Base-by-base conservation (phyloP, 2,329 filamentous ascomycete genomes). In the Neoascochyta sp. region DNA sequence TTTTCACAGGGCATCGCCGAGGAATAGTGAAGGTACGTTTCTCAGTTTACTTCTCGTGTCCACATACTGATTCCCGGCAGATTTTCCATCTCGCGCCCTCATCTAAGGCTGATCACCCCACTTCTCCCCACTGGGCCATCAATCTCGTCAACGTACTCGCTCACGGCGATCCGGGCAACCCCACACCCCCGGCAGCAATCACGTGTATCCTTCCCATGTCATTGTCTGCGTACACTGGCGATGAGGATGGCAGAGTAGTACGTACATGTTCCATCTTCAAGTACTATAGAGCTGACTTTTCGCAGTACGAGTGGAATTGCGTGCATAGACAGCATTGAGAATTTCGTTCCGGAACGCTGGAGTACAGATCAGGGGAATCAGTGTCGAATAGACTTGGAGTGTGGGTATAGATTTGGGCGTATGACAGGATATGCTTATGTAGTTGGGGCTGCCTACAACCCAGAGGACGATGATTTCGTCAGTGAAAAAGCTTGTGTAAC, bases 141-240 rank as follows among this genome's bases (percentile, higher is more conserved):
- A 82, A 86, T 50, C 71, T 93, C 28, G 75, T 95, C 42, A 82
- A 90, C 41, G 75, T 83, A 33, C 73, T 98, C 32, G 86, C 94
- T 55, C 86, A 95, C 57, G 70, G 80, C 21, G 86, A 94, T 53
- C 67, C 70, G 53, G 48, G 61, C 19, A 74, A 73, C 41, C 70
- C 68, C 35, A 57, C 49, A 14, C 21, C 18, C 12, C 33, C 22
- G 22, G 81, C 83, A 2, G 81, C 82, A 0, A 89, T 96, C 39
- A 94, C 85, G 20, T 93, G 85, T 56, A 84, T 98, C 29, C 73
- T 85, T 34, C 84, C 90, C 3, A 84, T 89, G 74, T 79, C 86
- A 30, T 81, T 83, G 41, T 75, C 82, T 40, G 80, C 96, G 7
- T 96, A 95, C 63, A 95, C 89, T 0, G 92, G 90, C 3, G 92